Evolutionary conservation across 306 rosid species (phyloP).

Genomic region (Ochetophila trinervis): DNA sequence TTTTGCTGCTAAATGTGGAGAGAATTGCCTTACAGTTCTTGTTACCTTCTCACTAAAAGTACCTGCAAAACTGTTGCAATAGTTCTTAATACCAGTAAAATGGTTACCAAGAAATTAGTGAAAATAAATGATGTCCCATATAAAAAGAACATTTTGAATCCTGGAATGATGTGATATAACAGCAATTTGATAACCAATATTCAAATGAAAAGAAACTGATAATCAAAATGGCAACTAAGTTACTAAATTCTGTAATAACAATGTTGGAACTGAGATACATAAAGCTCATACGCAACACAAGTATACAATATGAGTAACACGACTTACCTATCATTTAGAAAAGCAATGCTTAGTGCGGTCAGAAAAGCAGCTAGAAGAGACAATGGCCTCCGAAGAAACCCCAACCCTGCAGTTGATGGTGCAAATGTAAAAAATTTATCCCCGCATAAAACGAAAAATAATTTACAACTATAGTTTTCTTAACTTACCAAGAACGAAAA

Average conservation of each 20-base stretch:
- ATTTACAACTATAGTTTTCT: constrained; percentile 2
- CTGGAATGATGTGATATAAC: too few relatives aligned
- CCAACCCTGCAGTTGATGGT: constrained; percentile 63
- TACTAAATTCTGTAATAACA: constrained; percentile 9
- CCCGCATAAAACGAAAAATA: not conserved
- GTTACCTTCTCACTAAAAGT: constrained; percentile 89
- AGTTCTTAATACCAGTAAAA: not conserved
- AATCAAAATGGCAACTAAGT: not conserved
- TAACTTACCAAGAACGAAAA: constrained; percentile 75
- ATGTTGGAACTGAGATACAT: not conserved
- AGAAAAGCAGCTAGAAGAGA: constrained; percentile 77
- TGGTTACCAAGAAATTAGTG: not conserved
- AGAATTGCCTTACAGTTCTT: constrained; percentile 82
- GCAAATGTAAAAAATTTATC: not conserved
- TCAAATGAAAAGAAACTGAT: not conserved
- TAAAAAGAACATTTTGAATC: too few relatives aligned
- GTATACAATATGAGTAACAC: not conserved
- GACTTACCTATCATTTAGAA: constrained; percentile 87
- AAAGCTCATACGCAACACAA: not conserved
- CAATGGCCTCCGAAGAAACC: constrained; percentile 82
- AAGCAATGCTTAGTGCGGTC: constrained; percentile 83
- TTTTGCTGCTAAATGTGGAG: constrained; percentile 96
- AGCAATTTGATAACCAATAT: not conserved
- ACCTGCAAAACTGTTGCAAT: constrained; percentile 87
- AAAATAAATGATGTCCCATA: not conserved